Evolutionary conservation across 768 basidiomycete species (phyloP).

Genomic region (Amanita pallidorosea): DNA sequence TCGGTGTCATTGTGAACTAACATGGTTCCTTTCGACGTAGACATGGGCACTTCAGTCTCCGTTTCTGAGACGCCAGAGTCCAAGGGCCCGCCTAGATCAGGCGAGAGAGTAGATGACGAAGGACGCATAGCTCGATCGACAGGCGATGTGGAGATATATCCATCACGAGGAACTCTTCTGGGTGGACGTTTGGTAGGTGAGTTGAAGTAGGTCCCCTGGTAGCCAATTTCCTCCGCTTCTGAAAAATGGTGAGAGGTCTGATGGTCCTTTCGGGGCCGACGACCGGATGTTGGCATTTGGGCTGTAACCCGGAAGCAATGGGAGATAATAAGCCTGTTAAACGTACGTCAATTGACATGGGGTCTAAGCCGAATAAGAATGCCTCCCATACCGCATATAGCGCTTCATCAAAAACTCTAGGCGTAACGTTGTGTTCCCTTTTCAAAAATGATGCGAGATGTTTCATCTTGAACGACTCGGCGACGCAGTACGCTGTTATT

Average conservation of each 20-base stretch:
- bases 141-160: conserved; percentile 51
- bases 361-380: conserved; percentile 1
- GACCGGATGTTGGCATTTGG: conserved; percentile 81
- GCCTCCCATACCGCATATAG: conserved; percentile 59
- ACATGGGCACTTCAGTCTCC: conserved; percentile 1
- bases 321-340: conserved; percentile 79
- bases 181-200: conserved; percentile 20
- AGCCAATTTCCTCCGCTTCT: conserved; percentile 84
- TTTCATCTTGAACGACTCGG: conserved; percentile 80
- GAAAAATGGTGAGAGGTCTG: conserved; percentile 61
- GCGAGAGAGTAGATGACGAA: neutral
- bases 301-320: conserved; percentile 85
- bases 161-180: conserved; percentile 27
- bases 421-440: conserved; percentile 85
- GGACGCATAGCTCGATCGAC: conserved; percentile 18
- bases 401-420: conserved; percentile 86
- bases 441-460: conserved; percentile 77
- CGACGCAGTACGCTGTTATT: conserved; percentile 84
- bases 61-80: conserved; percentile 1
- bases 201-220: conserved; percentile 77
- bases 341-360: conserved; percentile 4
- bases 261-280: conserved; percentile 45
- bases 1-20: neutral
- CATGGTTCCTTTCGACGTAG: neutral
- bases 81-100: neutral